Base-by-base conservation (phyloP, 352 stramenopile genomes). In the Thraustochytrium striatum region DNA sequence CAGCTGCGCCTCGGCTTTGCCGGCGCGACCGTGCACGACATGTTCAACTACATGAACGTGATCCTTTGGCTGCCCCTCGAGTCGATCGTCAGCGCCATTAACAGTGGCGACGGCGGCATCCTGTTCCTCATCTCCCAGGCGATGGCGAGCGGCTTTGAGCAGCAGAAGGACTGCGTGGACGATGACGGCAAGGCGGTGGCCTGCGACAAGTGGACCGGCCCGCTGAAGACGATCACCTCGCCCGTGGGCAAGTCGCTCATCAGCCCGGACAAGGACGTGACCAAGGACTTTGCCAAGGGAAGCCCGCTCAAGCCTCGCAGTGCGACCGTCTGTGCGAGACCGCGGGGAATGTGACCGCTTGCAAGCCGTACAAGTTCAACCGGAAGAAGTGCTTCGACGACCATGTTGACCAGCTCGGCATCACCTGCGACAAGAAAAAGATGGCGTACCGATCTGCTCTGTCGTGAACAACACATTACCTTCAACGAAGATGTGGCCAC, bases 11-110 rank as follows among this genome's bases (percentile, higher is more conserved):
- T 87, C 30, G 87, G 85, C 88, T 91, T 92, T 61, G 87, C 86
- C 30, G 88, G 85, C 58, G 87, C 87, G 41, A 90, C 87, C 38
- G 86, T 91, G 41, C 88, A 91, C 65, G 87, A 91, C 82, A 83
- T 89, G 84, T 96, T 95, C 86, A 96, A 96, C 86, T 89, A 94
- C 38, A 87, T 92, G 81, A 90, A 88, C 21, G 87, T 93, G 9
- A 79, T 89, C 70, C 84, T 92, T 21, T 70, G 92, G 57, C 88
- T 94, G 79, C 89, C 89, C 50, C 36, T 93, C 28, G 89, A 94
- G 72, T 65, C 90, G 11, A 47, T 88, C 38, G 87, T 87, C 39
- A 84, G 87, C 50, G 87, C 87, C 7, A 84, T 94, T 1, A 85
- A 90, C 73, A 57, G 85, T n/a, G 61, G 92, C 72, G 90, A 84